phyloP scores from a whole-genome alignment of 2,329 filamentous ascomycete genomes.

The Penicillium sp. region DNA sequence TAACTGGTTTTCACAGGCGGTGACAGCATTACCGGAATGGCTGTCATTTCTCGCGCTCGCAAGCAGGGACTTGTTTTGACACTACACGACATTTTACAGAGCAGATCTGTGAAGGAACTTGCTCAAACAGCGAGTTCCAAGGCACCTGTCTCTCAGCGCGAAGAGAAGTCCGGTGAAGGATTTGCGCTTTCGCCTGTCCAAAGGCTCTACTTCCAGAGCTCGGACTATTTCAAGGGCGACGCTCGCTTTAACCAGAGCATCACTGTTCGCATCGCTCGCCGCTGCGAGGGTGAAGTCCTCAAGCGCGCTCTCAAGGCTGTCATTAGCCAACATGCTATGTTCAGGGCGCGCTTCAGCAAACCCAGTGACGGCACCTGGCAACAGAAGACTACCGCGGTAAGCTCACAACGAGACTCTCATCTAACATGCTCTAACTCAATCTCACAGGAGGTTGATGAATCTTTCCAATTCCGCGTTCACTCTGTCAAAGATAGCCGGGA shows the following conservation, averaged over 20 bases:
- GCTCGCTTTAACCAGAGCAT: conserved; percentile 38
- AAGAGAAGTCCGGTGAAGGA: conserved; percentile 27
- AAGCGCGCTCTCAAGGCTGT: conserved; percentile 30
- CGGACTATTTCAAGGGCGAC: conserved; percentile 19
- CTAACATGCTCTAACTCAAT: conserved; percentile 9
- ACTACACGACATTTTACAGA: conserved; percentile 37
- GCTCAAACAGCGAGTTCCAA: conserved; percentile 24
- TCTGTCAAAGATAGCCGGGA: conserved; percentile 21
- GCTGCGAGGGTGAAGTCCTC: conserved; percentile 23
- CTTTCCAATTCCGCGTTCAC: conserved; percentile 33
- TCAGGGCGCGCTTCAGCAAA: conserved; percentile 31
- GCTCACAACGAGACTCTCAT: background rate
- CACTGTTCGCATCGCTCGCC: conserved; percentile 30
- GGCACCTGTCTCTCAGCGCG: conserved; percentile 12
- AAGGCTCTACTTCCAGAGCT: conserved; percentile 31
- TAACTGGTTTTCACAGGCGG: conserved; percentile 29
- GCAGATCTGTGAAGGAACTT: conserved; percentile 32
- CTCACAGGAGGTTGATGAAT: conserved; percentile 29
- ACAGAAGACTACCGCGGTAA: conserved; percentile 28
- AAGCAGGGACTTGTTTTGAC: conserved; percentile 35
- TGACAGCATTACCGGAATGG: conserved; percentile 43
- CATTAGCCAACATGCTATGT: conserved; percentile 36
- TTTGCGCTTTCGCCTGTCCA: conserved; percentile 39
- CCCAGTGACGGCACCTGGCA: conserved; percentile 24
- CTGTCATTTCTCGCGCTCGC: conserved; percentile 38